Base-by-base conservation (phyloP, 306 rosid species). In the Cucurbita pepo region DNA sequence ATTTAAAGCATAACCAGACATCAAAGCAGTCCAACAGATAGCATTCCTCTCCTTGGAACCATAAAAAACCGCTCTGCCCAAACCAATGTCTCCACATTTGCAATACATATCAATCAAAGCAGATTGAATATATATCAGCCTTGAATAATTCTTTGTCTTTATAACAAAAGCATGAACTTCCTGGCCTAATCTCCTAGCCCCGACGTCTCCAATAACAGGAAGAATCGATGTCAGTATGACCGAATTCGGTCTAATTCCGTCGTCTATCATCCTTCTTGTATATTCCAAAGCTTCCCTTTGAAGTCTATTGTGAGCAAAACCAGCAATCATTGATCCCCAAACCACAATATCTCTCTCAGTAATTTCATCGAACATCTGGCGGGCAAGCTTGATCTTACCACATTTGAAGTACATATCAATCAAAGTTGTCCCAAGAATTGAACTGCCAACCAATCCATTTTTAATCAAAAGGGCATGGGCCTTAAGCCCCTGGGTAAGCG, bases 61-160 rank as follows among this genome's bases (percentile, higher is more conserved):
- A 75, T 85, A 91, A 75, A 91, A 91, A 43, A 91, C 88, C 36
- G 36, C 85, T 75, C 96, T 80, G 0, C 91, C 93, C 0, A 86
- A 85, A 48, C 81, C 81, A 56, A 91, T 71, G 77, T 89, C 91
- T 65, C 92, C 91, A 15, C 97, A 91, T 76, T 91, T 91, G 79
- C 90, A 83, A 77, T 91, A 91, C 97, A 91, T 91, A 75, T 91
- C 96, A 80, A 87, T 87, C 86, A 91, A 84, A 11, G 88, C 88
- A 69, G 93, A 87, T 54, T 87, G 93, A 79, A 91, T 76, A 16
- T 83, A 84, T 21, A 83, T 80, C 74, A 77, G 87, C 81, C 59
- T 84, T 0, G 82, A 69, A 61, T 87, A 91, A 7, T 84, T 71
- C 76, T 84, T 87, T 1, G 87, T 79, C 79, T 89, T 91, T 75